Evolutionary conservation across 2,329 filamentous ascomycete genomes (phyloP), one percentile per base, ranked within the genome.

Genomic region (Fonsecaea monophora): DNA sequence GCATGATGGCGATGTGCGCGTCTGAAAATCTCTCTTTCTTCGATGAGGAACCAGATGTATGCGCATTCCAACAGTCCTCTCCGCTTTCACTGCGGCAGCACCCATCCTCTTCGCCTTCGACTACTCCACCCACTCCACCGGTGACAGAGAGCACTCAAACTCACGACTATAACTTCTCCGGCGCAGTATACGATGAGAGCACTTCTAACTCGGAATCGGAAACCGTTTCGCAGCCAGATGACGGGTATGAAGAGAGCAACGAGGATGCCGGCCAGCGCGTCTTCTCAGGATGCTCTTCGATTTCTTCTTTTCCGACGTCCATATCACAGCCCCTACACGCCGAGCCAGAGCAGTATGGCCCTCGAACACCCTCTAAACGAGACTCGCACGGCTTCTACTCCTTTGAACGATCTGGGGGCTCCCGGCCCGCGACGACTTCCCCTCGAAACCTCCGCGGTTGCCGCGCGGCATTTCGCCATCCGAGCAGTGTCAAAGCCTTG

Each of bases 401-500:
- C 4, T 58, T 56, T 13, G 53, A 60, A 34, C 2, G 58, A 35
- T 48, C 25, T 25, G 53, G 32, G 3, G 38, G 21, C 7, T 7
- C 25, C 12, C 53, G 48, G n/a, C 34, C 48, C 13, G 9, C 40
- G 1, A 53, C 40, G 1, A 38, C 35, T 3, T 70, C 68, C 9
- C 55, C 67, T 5, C 57, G 53, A 55, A 63, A 53, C 38, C 18
- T 59, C 73, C 73, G 69, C 66, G 69, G 65, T 40, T 76, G 76
- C 8, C 74, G 77, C 64, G 75, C 75, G 0, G 77, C 76, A 0
- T 82, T 82, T 65, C 77, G 80, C 40, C 79, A 82, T 66, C 78
- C 80, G 1, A 82, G 80, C 72, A 82, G 80, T 0, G 79, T 82
- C 4, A 72, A 76, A 38, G 80, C 80, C 6, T 77, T 82, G 72